Conservation (phyloP, 345 rosid species). For the Stellera chamaejasme region DNA sequence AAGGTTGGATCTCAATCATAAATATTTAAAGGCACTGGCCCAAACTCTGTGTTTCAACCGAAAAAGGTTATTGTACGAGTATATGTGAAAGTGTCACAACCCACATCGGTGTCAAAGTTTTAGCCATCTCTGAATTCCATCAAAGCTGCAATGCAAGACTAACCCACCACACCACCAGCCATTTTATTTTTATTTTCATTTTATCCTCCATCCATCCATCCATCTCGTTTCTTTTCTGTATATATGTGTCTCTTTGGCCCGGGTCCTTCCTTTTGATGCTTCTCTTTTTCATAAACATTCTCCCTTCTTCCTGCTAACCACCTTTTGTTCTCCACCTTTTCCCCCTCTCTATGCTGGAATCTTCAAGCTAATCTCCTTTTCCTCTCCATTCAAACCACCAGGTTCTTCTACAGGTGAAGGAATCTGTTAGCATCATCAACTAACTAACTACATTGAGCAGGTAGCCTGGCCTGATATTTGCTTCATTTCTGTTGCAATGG, state of each 20-base stretch:
- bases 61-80: no score
- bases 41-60: no score
- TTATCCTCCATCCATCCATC: no score
- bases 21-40: no score
- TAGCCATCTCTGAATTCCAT: no score
- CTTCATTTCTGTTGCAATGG: conserved; percentile 35
- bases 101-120: no score
- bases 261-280: neutral
- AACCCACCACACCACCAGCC: no score
- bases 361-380: conserved; percentile 4
- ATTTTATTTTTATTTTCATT: no score
- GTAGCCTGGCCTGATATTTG: neutral
- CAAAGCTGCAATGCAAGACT: no score
- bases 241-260: conserved; percentile 8
- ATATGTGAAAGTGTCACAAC: no score
- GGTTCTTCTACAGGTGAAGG: conserved; percentile 9
- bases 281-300: neutral
- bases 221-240: no score
- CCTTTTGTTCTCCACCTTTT: neutral
- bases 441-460: conserved; percentile 2
- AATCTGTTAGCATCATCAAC: conserved; percentile 10
- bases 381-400: neutral
- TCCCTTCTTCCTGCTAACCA: conserved; percentile 8
- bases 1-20: no score
- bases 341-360: conserved; percentile 4